phyloP scores from a whole-genome alignment of 2,329 filamentous ascomycete species.

The Calonectria naviculata region DNA sequence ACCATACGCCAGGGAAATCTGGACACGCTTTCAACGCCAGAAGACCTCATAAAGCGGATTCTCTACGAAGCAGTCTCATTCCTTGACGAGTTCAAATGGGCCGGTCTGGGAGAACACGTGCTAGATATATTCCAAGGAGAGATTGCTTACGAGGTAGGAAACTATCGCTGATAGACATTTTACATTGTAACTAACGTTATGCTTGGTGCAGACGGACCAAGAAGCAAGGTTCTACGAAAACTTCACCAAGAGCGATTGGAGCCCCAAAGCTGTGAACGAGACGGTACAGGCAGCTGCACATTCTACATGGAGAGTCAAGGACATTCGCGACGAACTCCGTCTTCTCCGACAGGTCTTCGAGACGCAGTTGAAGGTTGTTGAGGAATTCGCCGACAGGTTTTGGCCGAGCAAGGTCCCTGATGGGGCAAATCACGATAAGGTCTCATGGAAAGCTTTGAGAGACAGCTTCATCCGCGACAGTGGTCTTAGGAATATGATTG shows the following conservation, averaged over 20 bases:
- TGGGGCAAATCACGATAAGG: not conserved
- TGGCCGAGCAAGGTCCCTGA: slow-evolving; percentile 3
- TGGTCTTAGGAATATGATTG: not conserved
- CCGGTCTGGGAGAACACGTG: slow-evolving; percentile 25
- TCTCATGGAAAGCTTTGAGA: slow-evolving; percentile 6
- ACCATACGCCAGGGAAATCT: slow-evolving; percentile 27
- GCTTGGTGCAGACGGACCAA: not conserved
- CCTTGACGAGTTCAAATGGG: slow-evolving; percentile 25
- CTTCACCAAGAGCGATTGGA: not conserved
- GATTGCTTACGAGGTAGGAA: slow-evolving; percentile 16
- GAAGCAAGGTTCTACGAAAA: slow-evolving; percentile 11
- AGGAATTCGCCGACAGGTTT: slow-evolving; percentile 19
- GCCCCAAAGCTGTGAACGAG: not conserved
- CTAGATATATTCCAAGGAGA: slow-evolving; percentile 27
- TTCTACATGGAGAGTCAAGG: slow-evolving; percentile 18
- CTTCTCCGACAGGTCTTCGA: slow-evolving; percentile 22
- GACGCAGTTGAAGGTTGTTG: slow-evolving; percentile 18
- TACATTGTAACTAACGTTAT: not conserved
- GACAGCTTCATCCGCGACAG: not conserved
- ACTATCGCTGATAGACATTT: no score
- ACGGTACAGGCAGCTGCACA: not conserved
- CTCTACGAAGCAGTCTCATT: slow-evolving; percentile 20
- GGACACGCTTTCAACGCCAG: not conserved
- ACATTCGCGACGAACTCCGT: slow-evolving; percentile 26
- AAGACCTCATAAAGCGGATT: slow-evolving; percentile 24